phyloP scores from a whole-genome alignment of 352 stramenopile genomes.

The Halophytophthora polymorphica region DNA sequence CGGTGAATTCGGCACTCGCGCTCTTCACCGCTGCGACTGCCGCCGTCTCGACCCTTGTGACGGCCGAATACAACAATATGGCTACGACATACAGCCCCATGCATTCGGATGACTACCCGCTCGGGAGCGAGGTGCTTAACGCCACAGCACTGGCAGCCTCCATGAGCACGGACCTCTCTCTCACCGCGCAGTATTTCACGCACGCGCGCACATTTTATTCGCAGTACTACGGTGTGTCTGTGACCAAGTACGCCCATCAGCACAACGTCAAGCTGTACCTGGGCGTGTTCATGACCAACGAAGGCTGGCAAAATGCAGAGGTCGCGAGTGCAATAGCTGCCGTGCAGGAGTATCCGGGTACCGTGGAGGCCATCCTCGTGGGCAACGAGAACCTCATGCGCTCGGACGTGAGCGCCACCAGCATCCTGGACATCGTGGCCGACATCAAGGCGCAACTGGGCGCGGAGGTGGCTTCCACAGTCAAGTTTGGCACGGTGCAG shows the following conservation, averaged over 20 bases:
- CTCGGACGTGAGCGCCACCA: constrained; percentile 17
- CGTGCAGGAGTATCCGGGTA: constrained; percentile 39
- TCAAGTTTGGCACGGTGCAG: constrained; percentile 56
- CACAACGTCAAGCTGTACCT: constrained; percentile 58
- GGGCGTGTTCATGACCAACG: constrained; percentile 47
- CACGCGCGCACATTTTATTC: constrained; percentile 64
- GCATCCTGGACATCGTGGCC: constrained; percentile 27
- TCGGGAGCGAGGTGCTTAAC: constrained; percentile 23
- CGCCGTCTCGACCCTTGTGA: too few species aligned
- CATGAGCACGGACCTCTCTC: constrained; percentile 42
- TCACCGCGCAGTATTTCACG: constrained; percentile 43
- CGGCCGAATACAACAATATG: constrained; percentile 21
- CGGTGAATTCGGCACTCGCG: constrained; percentile 5
- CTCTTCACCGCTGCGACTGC: constrained; percentile 2
- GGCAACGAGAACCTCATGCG: constrained; percentile 44
- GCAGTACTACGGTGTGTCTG: constrained; percentile 43
- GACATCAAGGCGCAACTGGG: constrained; percentile 29
- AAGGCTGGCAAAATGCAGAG: constrained; percentile 42
- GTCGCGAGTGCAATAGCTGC: constrained; percentile 38
- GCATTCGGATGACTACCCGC: constrained; percentile 48
- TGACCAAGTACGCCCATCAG: constrained; percentile 40
- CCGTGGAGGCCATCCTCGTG: constrained; percentile 46
- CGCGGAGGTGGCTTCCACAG: constrained; percentile 17
- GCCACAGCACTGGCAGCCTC: constrained; percentile 19
- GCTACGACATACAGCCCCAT: constrained; percentile 55